Evolutionary conservation across 73 alveolate species (phyloP), one percentile per base, ranked within the genome.

Genomic region (Paramecium primaurelia): DNA sequence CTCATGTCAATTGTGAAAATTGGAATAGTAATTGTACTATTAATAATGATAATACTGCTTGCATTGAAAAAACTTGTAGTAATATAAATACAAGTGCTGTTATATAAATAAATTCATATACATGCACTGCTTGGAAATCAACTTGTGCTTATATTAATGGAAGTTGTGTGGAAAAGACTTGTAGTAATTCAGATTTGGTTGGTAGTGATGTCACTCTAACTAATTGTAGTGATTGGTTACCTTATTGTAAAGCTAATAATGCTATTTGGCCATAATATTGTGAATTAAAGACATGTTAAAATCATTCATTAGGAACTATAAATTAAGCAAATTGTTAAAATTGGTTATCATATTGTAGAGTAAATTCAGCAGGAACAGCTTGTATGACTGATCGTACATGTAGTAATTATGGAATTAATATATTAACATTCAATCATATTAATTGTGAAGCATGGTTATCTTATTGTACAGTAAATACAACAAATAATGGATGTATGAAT

Each of bases 231-330:
- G 60, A 75, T 38, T 75, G 88, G 88, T 38, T 75, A 14, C 34
- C 88, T 10, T 38, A 38, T 34, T 75, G 88, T 38, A 38, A 25
- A 38, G 58, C 88, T 3, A 40, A 40, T 25, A 73, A 34, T 37
- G 87, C 59, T 12, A 38, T 37, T 34, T 73, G 87, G 60, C 60
- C 88, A 36, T 64, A 75, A 45, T 80, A 36, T 75, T 75, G 88
- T 75, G 58, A 38, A 36, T 25, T 42, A 30, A 75, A 75, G n/a
- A 75, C 88, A 36, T 75, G 88, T 22, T 36, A 12, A 38, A 75
- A 64, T 64, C 84, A 64, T 64, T 64, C 84, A 12, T 12, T 64
- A 12, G 18, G 30, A 32, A 32, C 84, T 2, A 32, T 26, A 11
- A 64, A 14, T 26, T 34, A 64, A 32, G 84, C 84, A 3, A 64